Evolutionary conservation across 23 red algal genomes (phyloP).

Genomic region (Gracilaria gracilis): DNA sequence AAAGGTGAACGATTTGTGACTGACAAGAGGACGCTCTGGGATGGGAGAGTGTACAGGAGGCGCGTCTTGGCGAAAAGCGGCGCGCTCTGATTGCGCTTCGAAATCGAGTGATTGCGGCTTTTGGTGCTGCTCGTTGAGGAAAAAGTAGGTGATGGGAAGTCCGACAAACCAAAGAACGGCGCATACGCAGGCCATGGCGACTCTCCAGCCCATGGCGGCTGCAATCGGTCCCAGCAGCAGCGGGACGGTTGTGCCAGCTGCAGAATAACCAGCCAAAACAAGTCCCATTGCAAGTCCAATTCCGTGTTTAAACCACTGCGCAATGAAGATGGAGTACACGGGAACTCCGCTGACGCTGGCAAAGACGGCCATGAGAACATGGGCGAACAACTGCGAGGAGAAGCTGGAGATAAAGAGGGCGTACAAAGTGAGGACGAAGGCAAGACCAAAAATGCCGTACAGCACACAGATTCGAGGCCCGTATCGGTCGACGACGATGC

Average conservation of each 20-base stretch:
- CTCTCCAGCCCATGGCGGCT: slow-evolving; percentile 69
- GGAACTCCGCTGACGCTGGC: slow-evolving; percentile 87
- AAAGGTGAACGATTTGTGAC: slow-evolving; percentile 64
- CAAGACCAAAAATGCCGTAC: slow-evolving; percentile 66
- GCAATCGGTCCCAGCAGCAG: slow-evolving; percentile 78
- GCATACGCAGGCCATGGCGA: slow-evolving; percentile 67
- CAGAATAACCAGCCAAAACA: slow-evolving; percentile 87
- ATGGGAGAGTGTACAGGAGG: background rate
- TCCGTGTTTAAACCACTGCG: slow-evolving; percentile 72
- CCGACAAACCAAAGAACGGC: slow-evolving; percentile 67
- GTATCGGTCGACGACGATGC: slow-evolving; percentile 83
- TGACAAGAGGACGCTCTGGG: slow-evolving; percentile 10
- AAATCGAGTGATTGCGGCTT: background rate
- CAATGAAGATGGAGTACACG: slow-evolving; percentile 88
- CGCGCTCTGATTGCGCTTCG: background rate
- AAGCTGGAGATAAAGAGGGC: slow-evolving; percentile 59
- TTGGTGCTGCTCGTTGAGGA: slow-evolving; percentile 39
- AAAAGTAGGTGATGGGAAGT: slow-evolving; percentile 77
- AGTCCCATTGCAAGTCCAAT: slow-evolving; percentile 95
- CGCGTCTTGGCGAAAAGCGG: background rate
- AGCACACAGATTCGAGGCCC: slow-evolving; percentile 81
- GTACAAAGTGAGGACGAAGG: slow-evolving; percentile 69
- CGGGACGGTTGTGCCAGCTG: slow-evolving; percentile 82
- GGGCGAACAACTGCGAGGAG: slow-evolving; percentile 26
- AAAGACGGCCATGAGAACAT: slow-evolving; percentile 74